Evolutionary conservation across 2,329 filamentous ascomycete genomes (phyloP), one percentile per base, ranked within the genome.

Genomic region (Aureobasidium mangrovei): DNA sequence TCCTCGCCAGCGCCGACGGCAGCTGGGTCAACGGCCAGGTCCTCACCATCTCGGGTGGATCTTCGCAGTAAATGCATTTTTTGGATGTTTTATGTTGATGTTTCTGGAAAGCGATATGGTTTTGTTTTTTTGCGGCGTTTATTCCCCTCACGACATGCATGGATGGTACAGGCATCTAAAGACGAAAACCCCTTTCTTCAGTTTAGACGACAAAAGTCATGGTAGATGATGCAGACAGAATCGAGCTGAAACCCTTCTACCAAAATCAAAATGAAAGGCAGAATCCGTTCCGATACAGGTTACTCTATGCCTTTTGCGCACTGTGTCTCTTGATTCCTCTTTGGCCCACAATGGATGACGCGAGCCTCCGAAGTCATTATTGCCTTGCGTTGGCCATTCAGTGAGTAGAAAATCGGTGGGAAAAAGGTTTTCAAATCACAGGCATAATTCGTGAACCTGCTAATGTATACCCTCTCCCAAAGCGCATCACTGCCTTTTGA

Each of bases 1-100:
- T 71, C 64, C 58, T 71, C 32, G 62, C 65, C 40, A 66, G 63
- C 38, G 67, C 64, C 27, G 69, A 71, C 53, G 69, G 68, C 57
- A 65, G 67, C 45, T 71, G 69, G 69, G 67, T 71, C 51, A 71
- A 71, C 59, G 69, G 69, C 55, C 70, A 72, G 63, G 67, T 72
- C 60, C 68, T 72, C 54, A 71, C 69, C 56, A 71, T 72, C 60
- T 71, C 69, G 40, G 70, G 70, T 45, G 70, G 70, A 40, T 71
- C 69, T 18, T 67, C 65, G 40, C 68, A 70, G 59, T 70, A 67
- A 56, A 56, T 4, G 33, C 27, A 45, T n/a, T 27, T 38, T 40
- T 40, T 7, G 31, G 7, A 35, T 35, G 24, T 10, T 52, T 7
- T 28, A 12, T 28, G 29, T n/a, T 41, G 36, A 41, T 51, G 35